phyloP scores from a whole-genome alignment of 1,284 basidiomycete species.

The Moniliella sp. region DNA sequence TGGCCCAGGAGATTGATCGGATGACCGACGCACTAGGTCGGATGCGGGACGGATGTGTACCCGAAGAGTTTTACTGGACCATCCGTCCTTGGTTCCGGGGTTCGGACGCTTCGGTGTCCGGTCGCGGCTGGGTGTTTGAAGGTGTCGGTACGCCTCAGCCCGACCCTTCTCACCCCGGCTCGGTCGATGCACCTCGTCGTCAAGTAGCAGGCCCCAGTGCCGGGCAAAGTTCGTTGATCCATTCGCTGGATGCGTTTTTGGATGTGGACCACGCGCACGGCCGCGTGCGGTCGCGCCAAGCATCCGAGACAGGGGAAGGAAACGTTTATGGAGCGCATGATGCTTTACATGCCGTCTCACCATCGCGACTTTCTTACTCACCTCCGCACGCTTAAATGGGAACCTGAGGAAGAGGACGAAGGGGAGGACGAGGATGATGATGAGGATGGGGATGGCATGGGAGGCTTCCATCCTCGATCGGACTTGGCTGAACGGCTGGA shows the following conservation, averaged over 20 bases:
- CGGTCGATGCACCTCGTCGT: no score
- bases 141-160: conserved; percentile 42
- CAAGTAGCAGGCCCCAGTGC: conserved; percentile 69
- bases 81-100: conserved; percentile 84
- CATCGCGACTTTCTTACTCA: conserved; percentile 72
- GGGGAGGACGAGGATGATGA: no score
- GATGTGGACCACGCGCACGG: conserved; percentile 47
- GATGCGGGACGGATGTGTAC: conserved; percentile 54
- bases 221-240: conserved; percentile 68
- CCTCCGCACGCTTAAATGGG: conserved; percentile 36
- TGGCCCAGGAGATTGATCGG: conserved; percentile 47
- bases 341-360: conserved; percentile 13
- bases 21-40: conserved; percentile 9
- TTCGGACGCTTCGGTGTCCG: conserved; percentile 42
- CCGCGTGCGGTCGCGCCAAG: neutral
- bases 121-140: conserved; percentile 55
- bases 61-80: conserved; percentile 57
- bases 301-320: conserved; percentile 5
- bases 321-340: conserved; percentile 24
- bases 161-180: conserved; percentile 37
- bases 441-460: no score
- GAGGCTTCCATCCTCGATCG: no score
- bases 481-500: no score
- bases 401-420: no score
- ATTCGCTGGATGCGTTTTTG: conserved; percentile 70